phyloP scores from a whole-genome alignment of 2,329 filamentous ascomycete species.

The Hymenoscyphus infarciens region DNA sequence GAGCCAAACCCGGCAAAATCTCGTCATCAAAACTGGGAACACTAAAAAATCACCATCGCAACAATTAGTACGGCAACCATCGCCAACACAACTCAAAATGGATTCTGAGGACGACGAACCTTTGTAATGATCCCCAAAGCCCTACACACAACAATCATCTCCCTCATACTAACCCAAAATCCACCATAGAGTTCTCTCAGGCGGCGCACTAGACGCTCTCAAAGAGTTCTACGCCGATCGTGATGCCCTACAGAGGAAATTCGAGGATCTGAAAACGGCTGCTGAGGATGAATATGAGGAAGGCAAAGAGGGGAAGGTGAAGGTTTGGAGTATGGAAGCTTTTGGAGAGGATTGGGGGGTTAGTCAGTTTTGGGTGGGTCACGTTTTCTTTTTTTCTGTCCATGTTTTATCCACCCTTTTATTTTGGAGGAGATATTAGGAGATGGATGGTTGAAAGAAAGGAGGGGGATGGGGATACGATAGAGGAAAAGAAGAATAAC shows the following conservation, averaged over 20 bases:
- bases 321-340: conserved; percentile 57
- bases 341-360: conserved; percentile 82
- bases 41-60: background rate
- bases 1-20: conserved; percentile 10
- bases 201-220: conserved; percentile 63
- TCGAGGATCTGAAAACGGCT: conserved; percentile 62
- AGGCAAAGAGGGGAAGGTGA: conserved; percentile 1
- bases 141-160: background rate
- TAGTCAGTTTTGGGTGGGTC: conserved; percentile 74
- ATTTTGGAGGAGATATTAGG: background rate
- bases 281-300: conserved; percentile 51
- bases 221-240: conserved; percentile 72
- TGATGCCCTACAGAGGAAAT: conserved; percentile 61
- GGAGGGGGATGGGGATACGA: background rate
- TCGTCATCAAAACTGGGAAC: conserved; percentile 7
- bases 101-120: conserved; percentile 13
- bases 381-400: background rate
- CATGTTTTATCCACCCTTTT: background rate
- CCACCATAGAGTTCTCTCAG: conserved; percentile 55
- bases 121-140: conserved; percentile 4
- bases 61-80: background rate
- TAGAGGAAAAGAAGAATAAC: background rate
- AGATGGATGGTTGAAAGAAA: background rate
- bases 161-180: background rate
- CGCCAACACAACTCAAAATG: conserved; percentile 8